These are phyloP conservation scores for Sextonia rubra DNA, from an alignment of 164 flowering plant genomes.

Conservation along the genomic window DNA sequence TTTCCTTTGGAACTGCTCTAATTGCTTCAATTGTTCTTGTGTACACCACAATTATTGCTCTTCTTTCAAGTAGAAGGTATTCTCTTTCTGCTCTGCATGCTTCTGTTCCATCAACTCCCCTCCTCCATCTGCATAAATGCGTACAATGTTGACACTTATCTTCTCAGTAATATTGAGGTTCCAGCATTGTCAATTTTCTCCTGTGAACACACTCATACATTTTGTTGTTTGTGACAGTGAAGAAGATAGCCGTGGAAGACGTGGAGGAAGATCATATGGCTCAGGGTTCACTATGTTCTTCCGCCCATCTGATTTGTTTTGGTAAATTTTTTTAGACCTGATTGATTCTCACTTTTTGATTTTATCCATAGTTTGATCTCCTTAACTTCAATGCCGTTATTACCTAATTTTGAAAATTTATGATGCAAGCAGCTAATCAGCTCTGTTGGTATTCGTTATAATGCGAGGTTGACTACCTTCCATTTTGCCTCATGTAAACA, in stretches of 20 bases:
- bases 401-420: not conserved
- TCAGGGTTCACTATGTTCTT: constrained; percentile 57
- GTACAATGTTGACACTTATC: not conserved
- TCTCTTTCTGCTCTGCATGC: not conserved
- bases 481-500: not conserved
- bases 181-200: not conserved
- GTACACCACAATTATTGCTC: constrained; percentile 75
- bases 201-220: not conserved
- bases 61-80: constrained; percentile 80
- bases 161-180: not conserved
- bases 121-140: not conserved
- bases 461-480: not conserved
- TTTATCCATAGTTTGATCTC: not conserved
- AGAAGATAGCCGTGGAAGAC: constrained; percentile 85
- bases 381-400: not conserved
- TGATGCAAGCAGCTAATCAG: not conserved
- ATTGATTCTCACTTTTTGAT: not conserved
- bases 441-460: not conserved
- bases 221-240: constrained; percentile 47
- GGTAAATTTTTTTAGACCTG: constrained; percentile 41
- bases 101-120: not conserved
- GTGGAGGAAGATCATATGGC: constrained; percentile 72
- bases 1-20: constrained; percentile 90
- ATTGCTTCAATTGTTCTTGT: constrained; percentile 92
- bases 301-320: constrained; percentile 69